A percentile compares a stretch with the other conserved stretches of the same genome.
Evolutionary conservation across 345 rosid genomes (phyloP).

Genomic region (Aethionema arabicum): DNA sequence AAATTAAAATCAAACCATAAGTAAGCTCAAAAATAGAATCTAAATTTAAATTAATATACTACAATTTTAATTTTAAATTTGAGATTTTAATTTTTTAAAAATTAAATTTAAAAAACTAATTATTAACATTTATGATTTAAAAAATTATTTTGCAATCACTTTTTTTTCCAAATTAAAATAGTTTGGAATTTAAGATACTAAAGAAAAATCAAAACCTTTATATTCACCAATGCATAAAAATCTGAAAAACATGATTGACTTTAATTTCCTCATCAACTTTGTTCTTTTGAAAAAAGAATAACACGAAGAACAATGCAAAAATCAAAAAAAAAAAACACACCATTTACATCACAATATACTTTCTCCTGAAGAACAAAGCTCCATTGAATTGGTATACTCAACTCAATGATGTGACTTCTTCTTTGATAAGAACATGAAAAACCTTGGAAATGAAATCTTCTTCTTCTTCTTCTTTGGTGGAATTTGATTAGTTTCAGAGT

Average conservation of each 20-base stretch:
- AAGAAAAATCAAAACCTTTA: too few relatives aligned
- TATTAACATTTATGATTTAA: too few relatives aligned
- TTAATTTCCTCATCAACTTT: neutral
- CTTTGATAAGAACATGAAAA: slow-evolving; percentile 65
- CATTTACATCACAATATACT: slow-evolving; percentile 15
- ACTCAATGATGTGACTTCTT: slow-evolving; percentile 49
- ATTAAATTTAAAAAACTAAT: too few relatives aligned
- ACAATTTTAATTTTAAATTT: too few relatives aligned
- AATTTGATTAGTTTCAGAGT: slow-evolving; percentile 29
- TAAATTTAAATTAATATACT: too few relatives aligned
- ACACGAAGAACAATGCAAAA: neutral
- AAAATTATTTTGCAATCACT: too few relatives aligned
- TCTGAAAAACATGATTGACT: neutral
- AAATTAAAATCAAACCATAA: too few relatives aligned
- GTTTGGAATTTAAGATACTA: too few relatives aligned
- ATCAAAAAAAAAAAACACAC: neutral
- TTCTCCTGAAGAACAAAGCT: slow-evolving; percentile 1
- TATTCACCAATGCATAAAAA: neutral
- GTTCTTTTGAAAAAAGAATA: neutral
- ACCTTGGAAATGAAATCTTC: slow-evolving; percentile 64
- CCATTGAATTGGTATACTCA: neutral
- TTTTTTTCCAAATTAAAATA: too few relatives aligned
- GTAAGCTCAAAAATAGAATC: too few relatives aligned
- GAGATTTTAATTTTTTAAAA: too few relatives aligned
- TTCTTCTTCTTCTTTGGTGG: slow-evolving; percentile 59